phyloP scores from a whole-genome alignment of 805 yeast species.

The Phaffomyces thermotolerans region DNA sequence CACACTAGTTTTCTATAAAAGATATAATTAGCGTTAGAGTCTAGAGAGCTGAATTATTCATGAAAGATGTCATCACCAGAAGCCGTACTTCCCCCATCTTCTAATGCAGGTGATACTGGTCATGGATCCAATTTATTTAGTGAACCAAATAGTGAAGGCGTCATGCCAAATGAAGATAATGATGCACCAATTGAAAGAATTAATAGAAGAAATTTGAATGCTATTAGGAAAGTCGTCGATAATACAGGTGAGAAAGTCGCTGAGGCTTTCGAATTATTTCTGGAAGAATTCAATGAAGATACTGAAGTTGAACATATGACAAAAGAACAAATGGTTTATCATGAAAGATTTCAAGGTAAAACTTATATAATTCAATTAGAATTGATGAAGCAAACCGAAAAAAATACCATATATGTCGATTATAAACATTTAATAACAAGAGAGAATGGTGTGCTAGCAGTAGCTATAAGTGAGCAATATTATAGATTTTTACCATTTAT shows the following conservation, averaged over 20 bases:
- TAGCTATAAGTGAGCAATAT: constrained; percentile 85
- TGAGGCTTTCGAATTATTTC: constrained; percentile 80
- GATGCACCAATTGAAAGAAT: constrained; percentile 23
- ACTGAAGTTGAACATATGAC: constrained; percentile 25
- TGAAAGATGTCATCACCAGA: constrained; percentile 15
- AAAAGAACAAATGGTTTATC: constrained; percentile 25
- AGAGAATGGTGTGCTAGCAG: constrained; percentile 82
- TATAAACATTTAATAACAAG: constrained; percentile 67
- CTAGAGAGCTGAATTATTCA: too few species aligned
- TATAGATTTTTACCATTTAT: constrained; percentile 88
- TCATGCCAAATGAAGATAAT: constrained; percentile 5
- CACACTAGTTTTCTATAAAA: neutral
- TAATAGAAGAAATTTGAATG: constrained; percentile 52
- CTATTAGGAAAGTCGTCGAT: constrained; percentile 83
- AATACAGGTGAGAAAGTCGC: constrained; percentile 90
- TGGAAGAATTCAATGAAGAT: constrained; percentile 52
- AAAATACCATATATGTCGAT: constrained; percentile 76
- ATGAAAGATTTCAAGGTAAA: constrained; percentile 41
- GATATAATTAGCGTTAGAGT: neutral
- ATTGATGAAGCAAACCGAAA: constrained; percentile 69
- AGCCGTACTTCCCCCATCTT: constrained; percentile 17
- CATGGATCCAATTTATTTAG: constrained; percentile 20
- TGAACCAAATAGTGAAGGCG: constrained; percentile 10
- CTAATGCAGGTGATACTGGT: constrained; percentile 12
- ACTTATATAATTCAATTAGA: constrained; percentile 74